These are phyloP conservation scores for Malassezia brasiliensis DNA, from an alignment of 1,284 basidiomycete species.

Conservation along the genomic window DNA sequence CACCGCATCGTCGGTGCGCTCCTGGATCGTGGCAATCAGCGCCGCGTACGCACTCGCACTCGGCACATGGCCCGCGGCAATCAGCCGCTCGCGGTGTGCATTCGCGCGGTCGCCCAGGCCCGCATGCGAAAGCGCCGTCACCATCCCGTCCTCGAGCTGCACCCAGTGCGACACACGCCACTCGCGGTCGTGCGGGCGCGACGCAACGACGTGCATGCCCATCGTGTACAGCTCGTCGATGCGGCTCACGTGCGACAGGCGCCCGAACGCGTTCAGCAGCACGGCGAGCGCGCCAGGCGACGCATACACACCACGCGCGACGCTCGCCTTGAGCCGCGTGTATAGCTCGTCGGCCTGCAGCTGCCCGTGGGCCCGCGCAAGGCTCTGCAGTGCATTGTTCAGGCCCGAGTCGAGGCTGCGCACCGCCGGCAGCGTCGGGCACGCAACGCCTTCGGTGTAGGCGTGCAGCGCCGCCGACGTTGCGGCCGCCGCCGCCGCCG, in stretches of 20 bases:
- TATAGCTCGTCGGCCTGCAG: constrained; percentile 9
- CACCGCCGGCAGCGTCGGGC: constrained; percentile 4
- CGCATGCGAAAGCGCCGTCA: constrained; percentile 41
- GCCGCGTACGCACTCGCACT: constrained; percentile 40
- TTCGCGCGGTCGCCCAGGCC: constrained; percentile 30
- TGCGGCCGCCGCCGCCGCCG: neutral
- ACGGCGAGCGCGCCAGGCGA: constrained; percentile 25
- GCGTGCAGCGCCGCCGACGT: neutral
- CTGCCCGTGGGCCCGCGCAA: constrained; percentile 14
- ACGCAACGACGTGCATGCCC: constrained; percentile 38
- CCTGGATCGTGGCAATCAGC: constrained; percentile 41
- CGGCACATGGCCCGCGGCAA: constrained; percentile 33
- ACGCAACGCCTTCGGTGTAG: constrained; percentile 1
- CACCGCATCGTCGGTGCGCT: constrained; percentile 46
- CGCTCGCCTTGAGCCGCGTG: constrained; percentile 1
- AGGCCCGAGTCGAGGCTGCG: constrained; percentile 2
- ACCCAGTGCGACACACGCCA: constrained; percentile 50
- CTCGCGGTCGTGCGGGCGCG: constrained; percentile 25
- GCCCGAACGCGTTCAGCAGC: constrained; percentile 34
- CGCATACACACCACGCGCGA: constrained; percentile 5
- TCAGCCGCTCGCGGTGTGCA: constrained; percentile 33
- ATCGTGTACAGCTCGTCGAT: constrained; percentile 54
- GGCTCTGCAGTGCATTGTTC: neutral
- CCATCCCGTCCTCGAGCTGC: constrained; percentile 37
- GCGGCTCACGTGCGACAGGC: constrained; percentile 54